Conservation (phyloP, 1,284 basidiomycete genomes). For the Fomitiporia mediterranea region DNA sequence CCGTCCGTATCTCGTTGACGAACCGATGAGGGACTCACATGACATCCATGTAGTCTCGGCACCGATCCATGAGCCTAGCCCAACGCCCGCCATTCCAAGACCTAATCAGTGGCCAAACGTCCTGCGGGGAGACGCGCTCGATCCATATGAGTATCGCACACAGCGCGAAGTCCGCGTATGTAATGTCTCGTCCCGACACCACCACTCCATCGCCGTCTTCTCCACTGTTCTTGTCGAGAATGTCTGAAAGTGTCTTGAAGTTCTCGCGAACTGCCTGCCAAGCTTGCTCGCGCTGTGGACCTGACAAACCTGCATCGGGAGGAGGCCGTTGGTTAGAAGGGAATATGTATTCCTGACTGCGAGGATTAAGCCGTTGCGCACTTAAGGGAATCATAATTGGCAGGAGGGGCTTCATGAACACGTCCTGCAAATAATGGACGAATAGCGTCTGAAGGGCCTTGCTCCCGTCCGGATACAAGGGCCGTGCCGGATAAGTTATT, state of each 20-base stretch:
- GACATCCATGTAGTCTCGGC: slow-evolving; percentile 59
- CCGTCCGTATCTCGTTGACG: neutral
- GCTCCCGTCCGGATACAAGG: slow-evolving; percentile 63
- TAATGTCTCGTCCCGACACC: slow-evolving; percentile 57
- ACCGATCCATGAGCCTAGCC: slow-evolving; percentile 53
- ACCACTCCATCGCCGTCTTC: slow-evolving; percentile 55
- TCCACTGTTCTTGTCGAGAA: slow-evolving; percentile 59
- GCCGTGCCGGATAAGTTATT: slow-evolving; percentile 57
- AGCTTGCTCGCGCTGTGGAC: slow-evolving; percentile 52
- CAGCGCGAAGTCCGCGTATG: slow-evolving; percentile 66
- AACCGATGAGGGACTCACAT: neutral
- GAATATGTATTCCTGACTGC: slow-evolving; percentile 49
- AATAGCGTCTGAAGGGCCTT: slow-evolving; percentile 62
- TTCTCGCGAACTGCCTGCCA: slow-evolving; percentile 61
- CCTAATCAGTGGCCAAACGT: slow-evolving; percentile 57
- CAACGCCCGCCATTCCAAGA: slow-evolving; percentile 63
- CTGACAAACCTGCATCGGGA: slow-evolving; percentile 31
- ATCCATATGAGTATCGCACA: slow-evolving; percentile 69
- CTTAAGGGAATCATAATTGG: slow-evolving; percentile 66
- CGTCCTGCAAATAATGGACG: slow-evolving; percentile 63
- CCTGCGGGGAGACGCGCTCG: slow-evolving; percentile 58
- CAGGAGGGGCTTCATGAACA: slow-evolving; percentile 60
- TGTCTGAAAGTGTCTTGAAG: slow-evolving; percentile 56
- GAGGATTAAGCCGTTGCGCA: slow-evolving; percentile 52
- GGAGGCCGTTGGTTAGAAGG: slow-evolving; percentile 22